These are phyloP conservation scores for Candida cerambycidarum DNA, from an alignment of 805 yeast species.

Conservation along the genomic window DNA sequence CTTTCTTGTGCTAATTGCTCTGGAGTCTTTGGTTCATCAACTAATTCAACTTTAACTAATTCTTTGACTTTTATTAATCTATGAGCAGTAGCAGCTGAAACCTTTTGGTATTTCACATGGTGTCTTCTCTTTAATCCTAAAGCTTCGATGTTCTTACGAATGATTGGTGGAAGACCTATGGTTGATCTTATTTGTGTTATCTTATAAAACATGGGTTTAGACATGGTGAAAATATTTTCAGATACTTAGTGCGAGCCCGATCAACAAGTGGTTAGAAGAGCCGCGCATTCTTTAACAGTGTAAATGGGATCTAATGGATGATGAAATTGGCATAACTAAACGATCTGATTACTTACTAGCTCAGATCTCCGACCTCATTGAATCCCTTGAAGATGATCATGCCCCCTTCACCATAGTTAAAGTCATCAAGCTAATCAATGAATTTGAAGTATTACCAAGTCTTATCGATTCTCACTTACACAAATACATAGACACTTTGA, in stretches of 20 bases:
- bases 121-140: constrained; percentile 79
- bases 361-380: constrained; percentile 2
- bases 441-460: constrained; percentile 56
- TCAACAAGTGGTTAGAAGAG: too few relatives aligned
- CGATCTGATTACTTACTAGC: constrained; percentile 3
- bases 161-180: constrained; percentile 76
- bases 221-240: constrained; percentile 4
- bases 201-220: constrained; percentile 36
- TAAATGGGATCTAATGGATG: not conserved
- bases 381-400: constrained; percentile 1
- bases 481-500: constrained; percentile 28
- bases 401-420: not conserved
- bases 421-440: constrained; percentile 30
- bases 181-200: constrained; percentile 78
- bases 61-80: constrained; percentile 81
- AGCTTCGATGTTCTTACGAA: constrained; percentile 62
- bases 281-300: not conserved
- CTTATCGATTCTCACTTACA: constrained; percentile 45
- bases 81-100: constrained; percentile 81
- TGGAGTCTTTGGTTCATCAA: constrained; percentile 51
- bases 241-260: not conserved
- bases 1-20: constrained; percentile 54
- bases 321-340: constrained; percentile 1
- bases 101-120: constrained; percentile 67
- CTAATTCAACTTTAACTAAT: constrained; percentile 76